Percentiles rank a stretch among this genome's conserved stretches.
These are phyloP conservation scores for Byssochlamys sp. DNA, from an alignment of 2,329 filamentous ascomycete genomes.

Conservation along the genomic window DNA sequence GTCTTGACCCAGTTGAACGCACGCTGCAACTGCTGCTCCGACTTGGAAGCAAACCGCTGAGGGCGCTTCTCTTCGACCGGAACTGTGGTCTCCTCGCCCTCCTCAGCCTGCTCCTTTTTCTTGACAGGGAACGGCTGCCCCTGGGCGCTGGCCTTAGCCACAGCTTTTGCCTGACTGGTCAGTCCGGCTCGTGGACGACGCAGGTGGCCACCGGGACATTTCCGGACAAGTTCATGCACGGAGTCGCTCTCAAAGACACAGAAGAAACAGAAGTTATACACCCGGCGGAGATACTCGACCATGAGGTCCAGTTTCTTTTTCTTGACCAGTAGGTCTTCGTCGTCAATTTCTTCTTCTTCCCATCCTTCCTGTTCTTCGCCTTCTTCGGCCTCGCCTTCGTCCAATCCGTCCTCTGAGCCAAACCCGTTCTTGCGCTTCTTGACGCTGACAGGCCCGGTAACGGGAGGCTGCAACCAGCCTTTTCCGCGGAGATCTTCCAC, in stretches of 20 bases:
- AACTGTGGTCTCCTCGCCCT: slow-evolving; percentile 55
- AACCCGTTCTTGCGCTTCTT: slow-evolving; percentile 51
- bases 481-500: slow-evolving; percentile 70
- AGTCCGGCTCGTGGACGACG: slow-evolving; percentile 80
- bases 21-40: slow-evolving; percentile 81
- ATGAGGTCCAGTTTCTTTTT: slow-evolving; percentile 95
- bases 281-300: slow-evolving; percentile 90
- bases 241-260: slow-evolving; percentile 98
- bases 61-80: slow-evolving; percentile 65
- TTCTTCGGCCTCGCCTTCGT: slow-evolving; percentile 60
- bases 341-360: slow-evolving; percentile 64
- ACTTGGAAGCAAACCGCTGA: slow-evolving; percentile 60
- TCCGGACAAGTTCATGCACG: slow-evolving; percentile 85
- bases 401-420: slow-evolving; percentile 25
- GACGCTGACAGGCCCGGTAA: slow-evolving; percentile 29
- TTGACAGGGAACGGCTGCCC: slow-evolving; percentile 77
- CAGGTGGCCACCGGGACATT: slow-evolving; percentile 94
- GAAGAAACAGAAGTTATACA: slow-evolving; percentile 99
- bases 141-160: slow-evolving; percentile 71
- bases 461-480: slow-evolving; percentile 62
- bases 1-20: slow-evolving; percentile 99
- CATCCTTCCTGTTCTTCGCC: slow-evolving; percentile 67
- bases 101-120: slow-evolving; percentile 58
- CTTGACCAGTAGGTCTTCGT: slow-evolving; percentile 78
- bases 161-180: slow-evolving; percentile 70